Base-by-base conservation (phyloP, 108 stramenopile genomes). In the Ochromonas danica region DNA sequence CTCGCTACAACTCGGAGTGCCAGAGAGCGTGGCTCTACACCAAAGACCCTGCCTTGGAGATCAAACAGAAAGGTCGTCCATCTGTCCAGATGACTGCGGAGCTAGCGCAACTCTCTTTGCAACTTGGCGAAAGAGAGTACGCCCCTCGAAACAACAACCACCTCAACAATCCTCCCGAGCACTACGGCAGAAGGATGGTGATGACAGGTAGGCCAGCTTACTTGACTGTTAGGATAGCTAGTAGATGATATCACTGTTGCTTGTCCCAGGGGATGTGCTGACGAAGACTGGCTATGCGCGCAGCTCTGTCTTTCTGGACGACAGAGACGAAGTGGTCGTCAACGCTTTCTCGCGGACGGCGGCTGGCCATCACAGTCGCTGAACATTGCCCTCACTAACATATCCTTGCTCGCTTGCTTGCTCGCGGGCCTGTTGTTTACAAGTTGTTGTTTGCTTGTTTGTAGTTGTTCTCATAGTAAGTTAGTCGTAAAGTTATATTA, bases 11-110 rank as follows among this genome's bases (percentile, higher is more conserved):
- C 31, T 14, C 33, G 3, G 3, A 14, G 27, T 3, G 14, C 35
- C 63, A 67, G 31, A 28, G 63, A 28, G 17, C 63, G 17, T 67
- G 63, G 63, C 31, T 67, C 14, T 67, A 67, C 63, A 10, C 17
- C 25, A 25, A 67, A 28, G 63, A 67, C 31, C 63, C 63, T 28
- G 63, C 63, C 6, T 25, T 67, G 17, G 25, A 67, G 17, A 31
- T 31, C 31, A 67, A 67, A 67, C 3, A 14, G 30, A 28, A 67
- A 10, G 63, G 63, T 36, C 17, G 31, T 22, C 63, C 63, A 33
- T 3, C 17, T 10, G 63, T 25, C 6, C 31, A 28, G 14, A 28
- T 28, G 35, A 22, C 63, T 6, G 25, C 6, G 30, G 63, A 67
- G 14, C 30, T 28, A 25, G 3, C 63, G 35, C 63, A 17, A 22